Conservation (phyloP, 805 yeast species). For the Sugiyamaella valdiviana region DNA sequence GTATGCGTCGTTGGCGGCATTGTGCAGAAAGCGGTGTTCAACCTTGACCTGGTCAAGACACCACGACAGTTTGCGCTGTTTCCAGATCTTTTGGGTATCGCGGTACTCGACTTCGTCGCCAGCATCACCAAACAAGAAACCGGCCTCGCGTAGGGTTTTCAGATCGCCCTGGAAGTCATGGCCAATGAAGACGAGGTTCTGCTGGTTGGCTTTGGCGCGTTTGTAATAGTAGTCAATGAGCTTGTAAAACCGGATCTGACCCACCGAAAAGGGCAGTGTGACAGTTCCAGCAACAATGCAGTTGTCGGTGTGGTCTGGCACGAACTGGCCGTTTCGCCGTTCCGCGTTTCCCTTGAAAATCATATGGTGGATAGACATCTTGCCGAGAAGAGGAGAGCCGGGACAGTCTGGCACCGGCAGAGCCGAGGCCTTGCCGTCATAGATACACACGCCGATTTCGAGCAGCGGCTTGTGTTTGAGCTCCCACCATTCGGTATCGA, state of each 20-base stretch:
- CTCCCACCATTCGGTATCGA: constrained; percentile 21
- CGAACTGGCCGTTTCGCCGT: constrained; percentile 47
- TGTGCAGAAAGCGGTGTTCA: constrained; percentile 57
- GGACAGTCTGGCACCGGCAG: neutral
- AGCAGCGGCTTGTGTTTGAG: constrained; percentile 10
- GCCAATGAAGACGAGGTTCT: constrained; percentile 41
- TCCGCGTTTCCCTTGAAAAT: constrained; percentile 35
- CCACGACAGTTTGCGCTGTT: constrained; percentile 34
- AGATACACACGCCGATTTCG: constrained; percentile 19
- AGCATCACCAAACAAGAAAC: constrained; percentile 30
- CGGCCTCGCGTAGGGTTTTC: constrained; percentile 42
- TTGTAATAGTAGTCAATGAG: constrained; percentile 4
- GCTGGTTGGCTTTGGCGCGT: constrained; percentile 1
- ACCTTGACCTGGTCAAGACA: constrained; percentile 42
- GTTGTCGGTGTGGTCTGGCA: constrained; percentile 47
- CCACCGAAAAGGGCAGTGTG: constrained; percentile 34
- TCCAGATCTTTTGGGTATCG: constrained; percentile 27
- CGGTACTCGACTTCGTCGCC: constrained; percentile 32
- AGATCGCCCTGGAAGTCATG: constrained; percentile 55
- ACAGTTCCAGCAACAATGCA: constrained; percentile 47
- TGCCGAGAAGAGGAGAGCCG: neutral
- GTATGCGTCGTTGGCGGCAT: constrained; percentile 68
- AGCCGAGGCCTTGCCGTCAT: constrained; percentile 7
- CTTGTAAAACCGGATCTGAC: constrained; percentile 23
- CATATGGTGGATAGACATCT: constrained; percentile 10